Evolutionary conservation across 495 filamentous ascomycete species (phyloP), one percentile per base, ranked within the genome.

Genomic region (Aspergillus coremiiformis): DNA sequence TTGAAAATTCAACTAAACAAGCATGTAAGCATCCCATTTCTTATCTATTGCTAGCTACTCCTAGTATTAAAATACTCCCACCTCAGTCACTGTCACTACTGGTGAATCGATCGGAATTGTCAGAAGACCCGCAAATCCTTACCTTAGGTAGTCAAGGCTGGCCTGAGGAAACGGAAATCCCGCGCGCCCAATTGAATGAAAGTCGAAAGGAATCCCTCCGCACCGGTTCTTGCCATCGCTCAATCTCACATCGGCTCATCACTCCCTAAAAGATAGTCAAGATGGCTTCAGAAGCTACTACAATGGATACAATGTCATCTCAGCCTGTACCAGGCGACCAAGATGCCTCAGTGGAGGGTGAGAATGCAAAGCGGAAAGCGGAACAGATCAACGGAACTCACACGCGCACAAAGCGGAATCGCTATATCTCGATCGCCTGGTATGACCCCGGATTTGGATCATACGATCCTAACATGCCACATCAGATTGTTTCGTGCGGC

Each of bases 341-440:
- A 44, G 48, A 52, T 15, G 53, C 56, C 27, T 52, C 59, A 24
- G 54, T 60, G 17, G 44, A 56, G n/a, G 49, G 55, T 7, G 68
- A 73, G 37, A 61, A 62, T 23, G 62, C 63, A 26, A 79, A 77
- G 65, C 72, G 75, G 56, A 77, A 75, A 55, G 67, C 66, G 60
- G 74, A 75, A 66, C 70, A 71, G 54, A 52, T 57, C 59, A 71
- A 70, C 68, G 73, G 71, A 70, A 73, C 63, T 6, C 71, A 67
- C 24, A 71, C 67, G 60, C 74, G 75, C 67, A 58, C 76, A 56
- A 79, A 79, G 70, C 73, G 76, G 64, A 79, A 79, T 73, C 75
- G 88, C 64, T 95, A 95, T 71, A 92, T 93, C 63, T 90, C 87
- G 30, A 93, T 95, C 58, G 90, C 90, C 60, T 95, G 89, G 88